Base-by-base conservation (phyloP, 192 early-diverging fungal species). In the Backusella morwellensis region DNA sequence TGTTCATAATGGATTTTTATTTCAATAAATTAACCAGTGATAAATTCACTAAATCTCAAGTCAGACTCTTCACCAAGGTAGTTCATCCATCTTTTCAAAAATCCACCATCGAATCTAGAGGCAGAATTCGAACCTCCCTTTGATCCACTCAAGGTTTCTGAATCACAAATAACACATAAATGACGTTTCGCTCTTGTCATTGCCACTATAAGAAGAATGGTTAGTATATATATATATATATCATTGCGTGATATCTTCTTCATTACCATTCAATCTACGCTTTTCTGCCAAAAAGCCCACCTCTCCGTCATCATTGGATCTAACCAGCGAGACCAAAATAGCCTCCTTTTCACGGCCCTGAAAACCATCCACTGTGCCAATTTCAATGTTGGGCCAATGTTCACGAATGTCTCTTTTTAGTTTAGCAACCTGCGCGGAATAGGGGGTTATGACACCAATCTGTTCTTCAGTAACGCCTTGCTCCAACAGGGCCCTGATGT, bases 301-400 rank as follows among this genome's bases (percentile, higher is more conserved):
- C 66, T 95, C 90, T 5, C 88, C 88, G 17, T 84, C 81, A 17
- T 85, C 87, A 78, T 98, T 98, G 29, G 92, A 92, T 23, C 96
- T 83, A 15, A 98, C 95, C 7, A 97, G 82, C 1, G 91, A 89
- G 29, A 98, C 63, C 9, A 98, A 83, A 34, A 97, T 89, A 0
- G 92, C 94, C 77, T 97, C 93, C 75, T 95, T 95, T 78, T 98
- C 97, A 40, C 95, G 90, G 6, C 97, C 97, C 80, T 97, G 96
- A 76, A 96, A 95, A 1, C 96, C 95, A 78, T 97, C 96, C 4
- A 97, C 94, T 4, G 92, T 90, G 1, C 93, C 94, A 29, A 96
- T 90, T 80, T 96, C 95, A 69, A 95, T 78, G 5, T 78, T 85
- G 1, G 90, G 91, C 71, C 86, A 88, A 69, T 74, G 75, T 34